Base-by-base conservation (phyloP, 73 alveolate genomes). In the Durusdinium trenchii region DNA sequence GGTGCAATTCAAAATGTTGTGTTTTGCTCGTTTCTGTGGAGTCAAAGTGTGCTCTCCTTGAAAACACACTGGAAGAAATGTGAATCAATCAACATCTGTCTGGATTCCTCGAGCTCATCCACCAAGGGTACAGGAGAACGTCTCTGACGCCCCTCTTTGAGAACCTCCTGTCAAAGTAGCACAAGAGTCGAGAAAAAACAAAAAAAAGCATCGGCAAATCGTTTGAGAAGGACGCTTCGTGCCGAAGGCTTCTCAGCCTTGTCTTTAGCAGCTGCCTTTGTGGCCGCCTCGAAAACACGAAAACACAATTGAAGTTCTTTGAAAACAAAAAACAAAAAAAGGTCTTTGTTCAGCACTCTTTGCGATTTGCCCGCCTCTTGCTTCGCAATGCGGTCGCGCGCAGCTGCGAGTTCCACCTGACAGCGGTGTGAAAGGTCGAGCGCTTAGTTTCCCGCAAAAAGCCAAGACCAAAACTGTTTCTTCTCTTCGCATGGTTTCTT, bases 381-480 rank as follows among this genome's bases (percentile, higher is more conserved):
- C 96, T 90, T 90, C 16, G 96, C 42, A 75, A 90, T 90, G 73
- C 86, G 96, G 76, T 90, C 96, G 57, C 71, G 67, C 23, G 96
- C 96, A 46, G 96, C 86, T 35, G 96, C 46, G 40, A 90, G 57
- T 2, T 90, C 96, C 46, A 46, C 92, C 92, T 47, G 62, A 43
- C 64, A 36, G n/a, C 73, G 30, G 73, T 60, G 18, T 60, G 3
- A 60, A 60, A 32, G 18, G 18, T 60, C 73, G 30, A 60, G 73
- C 18, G 30, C 30, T 57, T 57, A 16, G 30, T 32, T 60, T 23
- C 73, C 73, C 73, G 30, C 73, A 60, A 60, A 60, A 23, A 23
- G 30, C n/a, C 73, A 23, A 32, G 30, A 23, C 30, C 73, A 60
- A 60, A 60, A 60, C 7, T 60, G 73, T 23, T 60, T 57, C 69